A percentile compares a stretch with the other conserved stretches of the same genome.
Evolutionary conservation across 148 eudicot genomes (phyloP).

Genomic region (Chenopodium suecicum): DNA sequence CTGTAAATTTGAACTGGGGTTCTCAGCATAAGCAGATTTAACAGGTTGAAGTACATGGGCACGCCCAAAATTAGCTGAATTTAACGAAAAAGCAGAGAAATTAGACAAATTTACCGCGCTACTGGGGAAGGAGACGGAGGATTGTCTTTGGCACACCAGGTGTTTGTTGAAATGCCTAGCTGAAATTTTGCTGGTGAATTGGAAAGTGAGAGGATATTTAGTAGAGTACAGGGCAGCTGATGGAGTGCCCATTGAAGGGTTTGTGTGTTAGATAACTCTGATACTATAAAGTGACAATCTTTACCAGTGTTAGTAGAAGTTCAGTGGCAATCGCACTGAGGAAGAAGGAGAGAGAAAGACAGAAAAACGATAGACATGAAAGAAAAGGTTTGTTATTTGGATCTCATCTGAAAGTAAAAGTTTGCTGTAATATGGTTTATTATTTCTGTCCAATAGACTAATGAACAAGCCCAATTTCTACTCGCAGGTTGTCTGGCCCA

Average conservation of each 20-base stretch:
- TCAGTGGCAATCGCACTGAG: constrained; percentile 10
- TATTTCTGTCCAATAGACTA: too few species aligned
- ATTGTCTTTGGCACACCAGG: constrained; percentile 28
- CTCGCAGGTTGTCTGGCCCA: not conserved
- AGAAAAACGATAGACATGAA: constrained; percentile 1
- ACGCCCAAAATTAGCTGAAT: constrained; percentile 20
- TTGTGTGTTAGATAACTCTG: not conserved
- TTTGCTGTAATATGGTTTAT: too few species aligned
- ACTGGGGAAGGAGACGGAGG: constrained; percentile 14
- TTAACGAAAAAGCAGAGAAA: not conserved
- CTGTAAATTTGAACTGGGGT: constrained; percentile 33
- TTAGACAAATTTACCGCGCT: constrained; percentile 14
- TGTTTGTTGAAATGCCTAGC: constrained; percentile 78
- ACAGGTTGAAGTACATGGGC: constrained; percentile 29
- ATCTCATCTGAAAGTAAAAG: too few species aligned
- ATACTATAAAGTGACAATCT: not conserved
- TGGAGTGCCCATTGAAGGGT: constrained; percentile 34
- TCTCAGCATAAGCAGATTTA: constrained; percentile 38
- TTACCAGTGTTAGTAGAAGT: not conserved
- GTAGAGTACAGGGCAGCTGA: constrained; percentile 25
- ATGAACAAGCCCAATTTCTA: not conserved
- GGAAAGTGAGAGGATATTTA: constrained; percentile 10
- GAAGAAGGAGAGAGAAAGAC: not conserved
- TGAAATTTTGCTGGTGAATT: constrained; percentile 30
- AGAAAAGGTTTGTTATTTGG: not conserved